Percentiles rank a stretch among this genome's conserved stretches.
Conservation (phyloP, 176 grass and related monocot genomes). For the Juncus inflexus region DNA sequence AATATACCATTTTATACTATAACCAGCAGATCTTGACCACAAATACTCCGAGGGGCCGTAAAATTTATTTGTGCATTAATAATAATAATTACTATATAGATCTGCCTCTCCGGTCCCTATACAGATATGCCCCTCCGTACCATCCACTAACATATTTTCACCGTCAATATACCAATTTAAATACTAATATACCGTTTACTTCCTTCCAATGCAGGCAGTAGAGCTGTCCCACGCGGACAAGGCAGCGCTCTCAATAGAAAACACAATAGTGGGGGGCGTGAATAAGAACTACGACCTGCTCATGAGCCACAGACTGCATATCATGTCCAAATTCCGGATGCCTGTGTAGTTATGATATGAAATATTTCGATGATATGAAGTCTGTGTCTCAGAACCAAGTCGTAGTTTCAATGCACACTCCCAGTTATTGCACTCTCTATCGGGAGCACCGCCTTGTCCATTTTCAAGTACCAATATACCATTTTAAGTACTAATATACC, state of each 20-base stretch:
- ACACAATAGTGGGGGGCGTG: constrained; percentile 53
- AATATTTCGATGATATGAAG: not conserved
- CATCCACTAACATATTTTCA: not conserved
- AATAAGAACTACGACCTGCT: constrained; percentile 59
- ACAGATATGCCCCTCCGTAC: too few relatives aligned
- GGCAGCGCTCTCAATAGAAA: constrained; percentile 59
- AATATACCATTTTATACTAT: too few relatives aligned
- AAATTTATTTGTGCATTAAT: too few relatives aligned
- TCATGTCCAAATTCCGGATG: constrained; percentile 54
- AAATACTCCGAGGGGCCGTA: too few relatives aligned
- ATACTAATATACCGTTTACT: not conserved
- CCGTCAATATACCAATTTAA: not conserved
- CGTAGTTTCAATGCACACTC: too few relatives aligned
- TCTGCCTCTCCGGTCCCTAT: too few relatives aligned
- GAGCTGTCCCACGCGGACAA: constrained; percentile 50
- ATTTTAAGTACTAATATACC: not conserved
- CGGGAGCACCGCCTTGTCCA: not conserved
- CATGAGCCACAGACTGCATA: constrained; percentile 45
- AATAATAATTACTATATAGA: too few relatives aligned
- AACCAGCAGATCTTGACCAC: too few relatives aligned
- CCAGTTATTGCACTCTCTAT: not conserved
- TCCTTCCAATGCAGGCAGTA: constrained; percentile 43
- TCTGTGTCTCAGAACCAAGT: not conserved
- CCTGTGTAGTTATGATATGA: constrained; percentile 46
- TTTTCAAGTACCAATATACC: not conserved